phyloP scores from a whole-genome alignment of 805 yeast genomes.

The Candida glaebosa region DNA sequence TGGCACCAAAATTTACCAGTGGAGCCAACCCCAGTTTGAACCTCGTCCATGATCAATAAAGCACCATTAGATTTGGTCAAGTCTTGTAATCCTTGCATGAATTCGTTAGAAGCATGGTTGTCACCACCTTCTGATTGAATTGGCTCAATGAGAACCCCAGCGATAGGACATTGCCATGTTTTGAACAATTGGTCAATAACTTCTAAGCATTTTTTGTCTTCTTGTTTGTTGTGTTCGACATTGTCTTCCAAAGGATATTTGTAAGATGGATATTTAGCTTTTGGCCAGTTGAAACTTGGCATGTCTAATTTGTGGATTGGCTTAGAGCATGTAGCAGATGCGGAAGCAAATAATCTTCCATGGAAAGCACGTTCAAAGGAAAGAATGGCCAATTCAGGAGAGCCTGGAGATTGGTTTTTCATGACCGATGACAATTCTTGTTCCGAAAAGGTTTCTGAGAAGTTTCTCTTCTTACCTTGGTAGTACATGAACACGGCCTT shows the following conservation, averaged over 20 bases:
- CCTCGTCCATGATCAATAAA: conserved; percentile 78
- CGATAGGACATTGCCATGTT: conserved; percentile 73
- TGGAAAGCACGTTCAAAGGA: conserved; percentile 91
- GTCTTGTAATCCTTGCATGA: conserved; percentile 82
- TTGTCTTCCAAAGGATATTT: conserved; percentile 77
- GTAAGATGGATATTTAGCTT: conserved; percentile 85
- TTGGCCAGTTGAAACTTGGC: conserved; percentile 97
- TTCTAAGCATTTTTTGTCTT: conserved; percentile 77
- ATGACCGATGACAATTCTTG: conserved; percentile 74
- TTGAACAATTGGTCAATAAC: conserved; percentile 69
- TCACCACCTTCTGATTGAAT: conserved; percentile 92
- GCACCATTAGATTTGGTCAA: conserved; percentile 68
- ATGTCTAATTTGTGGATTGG: conserved; percentile 91
- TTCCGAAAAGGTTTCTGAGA: conserved; percentile 50
- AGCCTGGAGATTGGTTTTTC: conserved; percentile 83
- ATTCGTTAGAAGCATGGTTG: conserved; percentile 73
- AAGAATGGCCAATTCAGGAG: conserved; percentile 80
- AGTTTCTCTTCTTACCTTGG: conserved; percentile 67
- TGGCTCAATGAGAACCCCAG: conserved; percentile 89
- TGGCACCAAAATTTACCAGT: conserved; percentile 87
- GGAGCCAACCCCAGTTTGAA: conserved; percentile 88
- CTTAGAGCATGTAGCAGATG: conserved; percentile 88
- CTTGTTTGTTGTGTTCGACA: conserved; percentile 61
- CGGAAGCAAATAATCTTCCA: conserved; percentile 90
- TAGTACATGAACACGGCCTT: conserved; percentile 86